Evolutionary conservation across 176 grass and related monocot genomes (phyloP), one percentile per base, ranked within the genome.

Genomic region (Carex kokanica): DNA sequence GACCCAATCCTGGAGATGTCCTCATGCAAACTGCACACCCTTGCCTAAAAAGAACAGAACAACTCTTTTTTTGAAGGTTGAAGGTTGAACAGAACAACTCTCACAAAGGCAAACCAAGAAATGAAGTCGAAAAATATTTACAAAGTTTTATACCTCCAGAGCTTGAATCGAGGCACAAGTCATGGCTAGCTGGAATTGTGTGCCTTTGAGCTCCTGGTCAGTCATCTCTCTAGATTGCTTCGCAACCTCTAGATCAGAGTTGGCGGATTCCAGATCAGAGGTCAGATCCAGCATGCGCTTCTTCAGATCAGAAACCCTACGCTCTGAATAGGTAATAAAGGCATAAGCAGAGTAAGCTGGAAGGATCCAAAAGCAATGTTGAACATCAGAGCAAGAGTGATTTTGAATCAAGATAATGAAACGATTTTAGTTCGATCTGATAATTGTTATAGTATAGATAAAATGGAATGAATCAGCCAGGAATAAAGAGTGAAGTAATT

Each of bases 241-340:
- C 17, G 88, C 85, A 31, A 54, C 38, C 2, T 88, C 84, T 41
- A 94, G 90, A 82, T 89, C 85, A 23, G 83, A 78, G 49, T 83
- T 78, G 34, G 90, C 85, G 17, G 75, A 81, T 41, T 90, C 80
- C 16, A 91, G 53, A 2, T 64, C 80, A 2, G 85, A 79, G 63
- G 79, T 74, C 18, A 83, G 25, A 14, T 92, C 85, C 18, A 83
- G 78, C 34, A 92, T 12, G 55, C 90, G 88, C 47, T 88, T 86
- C 87, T 52, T 92, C 47, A 94, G 88, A 78, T 92, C 90, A 12
- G 81, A 88, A 34, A 91, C 88, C 78, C 88, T 88, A 4, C 87
- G 85, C 80, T 94, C 92, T 92, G 85, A 78, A 87, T 17, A 14
- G 25, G 32, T 20, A 49, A 32, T 8, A 40, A 0, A 69, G 74